Evolutionary conservation across 805 yeast species (phyloP).

Genomic region (Zygosaccharomyces bailii): DNA sequence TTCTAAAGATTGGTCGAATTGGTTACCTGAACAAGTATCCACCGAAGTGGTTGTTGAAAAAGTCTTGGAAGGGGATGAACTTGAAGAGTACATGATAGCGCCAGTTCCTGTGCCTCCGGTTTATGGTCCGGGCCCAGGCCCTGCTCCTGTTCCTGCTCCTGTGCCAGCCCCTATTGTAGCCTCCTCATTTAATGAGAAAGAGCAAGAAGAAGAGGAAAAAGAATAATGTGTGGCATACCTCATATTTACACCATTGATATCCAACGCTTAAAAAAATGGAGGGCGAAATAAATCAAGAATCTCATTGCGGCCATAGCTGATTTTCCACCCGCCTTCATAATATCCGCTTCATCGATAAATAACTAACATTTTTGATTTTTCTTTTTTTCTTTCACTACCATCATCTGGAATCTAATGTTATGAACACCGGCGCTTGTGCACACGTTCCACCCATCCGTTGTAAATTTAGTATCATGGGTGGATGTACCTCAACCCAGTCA

Average conservation of each 20-base stretch:
- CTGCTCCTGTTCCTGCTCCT: constrained; percentile 1
- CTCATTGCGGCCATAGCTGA: no score
- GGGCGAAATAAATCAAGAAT: background rate
- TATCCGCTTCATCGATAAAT: no score
- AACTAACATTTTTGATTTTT: background rate
- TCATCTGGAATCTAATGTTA: background rate
- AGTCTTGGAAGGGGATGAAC: constrained; percentile 21
- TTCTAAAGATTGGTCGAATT: constrained; percentile 29
- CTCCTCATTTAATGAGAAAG: background rate
- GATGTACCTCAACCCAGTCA: background rate
- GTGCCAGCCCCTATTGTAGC: background rate
- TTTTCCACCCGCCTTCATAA: no score
- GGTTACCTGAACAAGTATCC: constrained; percentile 22
- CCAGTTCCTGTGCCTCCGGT: constrained; percentile 5
- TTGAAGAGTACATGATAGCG: constrained; percentile 26
- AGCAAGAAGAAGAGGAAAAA: constrained; percentile 1
- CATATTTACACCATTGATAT: no score
- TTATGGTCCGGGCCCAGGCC: constrained; percentile 3
- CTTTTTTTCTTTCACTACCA: background rate
- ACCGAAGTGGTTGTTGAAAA: constrained; percentile 23
- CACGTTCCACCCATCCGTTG: background rate
- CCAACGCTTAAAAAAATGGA: background rate
- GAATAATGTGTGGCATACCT: constrained; percentile 1
- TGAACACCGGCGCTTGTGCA: background rate
- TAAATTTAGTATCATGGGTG: background rate